Evolutionary conservation across 108 stramenopile genomes (phyloP), one percentile per base, ranked within the genome.

Genomic region (Pseudonitzschia multiseries): DNA sequence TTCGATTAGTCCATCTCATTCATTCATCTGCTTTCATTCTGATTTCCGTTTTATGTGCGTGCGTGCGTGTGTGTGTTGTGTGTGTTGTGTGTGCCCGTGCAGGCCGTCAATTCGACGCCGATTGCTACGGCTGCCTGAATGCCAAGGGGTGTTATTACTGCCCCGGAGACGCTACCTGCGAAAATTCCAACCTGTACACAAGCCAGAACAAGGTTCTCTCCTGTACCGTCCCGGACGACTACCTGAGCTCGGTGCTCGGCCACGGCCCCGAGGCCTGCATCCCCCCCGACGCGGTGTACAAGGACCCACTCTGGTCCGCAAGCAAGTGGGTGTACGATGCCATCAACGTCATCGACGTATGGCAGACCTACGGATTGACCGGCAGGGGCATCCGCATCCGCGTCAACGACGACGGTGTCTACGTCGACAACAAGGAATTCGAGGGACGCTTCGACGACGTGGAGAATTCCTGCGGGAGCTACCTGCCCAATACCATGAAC

Each of bases 391-490:
- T 82, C 12, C 33, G 48, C 8, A 64, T 82, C 13, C 68, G 81
- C 28, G 54, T 82, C 73, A 82, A 82, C 71, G 81, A 82, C 70
- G 53, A 73, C 63, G 81, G 81, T 2, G 72, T 78, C 28, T 76
- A 82, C 20, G 48, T 59, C 4, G 4, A 13, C 8, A 77, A 82
- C 70, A 52, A 63, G 27, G 81, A 82, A 61, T 78, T 82, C 54
- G 40, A 52, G 12, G 77, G 65, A 1, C 71, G 77, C 10, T 77
- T 78, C 57, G 76, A 82, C 31, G 28, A 61, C 36, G 26, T 42
- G 13, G 63, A 62, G 10, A 62, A 31, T 22, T 82, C 81, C 27
- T 82, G 81, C 71, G 54, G 28, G 8, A 1, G 29, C 0, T 78
- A 74, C 36, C 21, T 57, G 41, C 52, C 76, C 32, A 72, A 77